phyloP scores from a whole-genome alignment of 805 yeast species.

The Barnettozyma pratensis region DNA sequence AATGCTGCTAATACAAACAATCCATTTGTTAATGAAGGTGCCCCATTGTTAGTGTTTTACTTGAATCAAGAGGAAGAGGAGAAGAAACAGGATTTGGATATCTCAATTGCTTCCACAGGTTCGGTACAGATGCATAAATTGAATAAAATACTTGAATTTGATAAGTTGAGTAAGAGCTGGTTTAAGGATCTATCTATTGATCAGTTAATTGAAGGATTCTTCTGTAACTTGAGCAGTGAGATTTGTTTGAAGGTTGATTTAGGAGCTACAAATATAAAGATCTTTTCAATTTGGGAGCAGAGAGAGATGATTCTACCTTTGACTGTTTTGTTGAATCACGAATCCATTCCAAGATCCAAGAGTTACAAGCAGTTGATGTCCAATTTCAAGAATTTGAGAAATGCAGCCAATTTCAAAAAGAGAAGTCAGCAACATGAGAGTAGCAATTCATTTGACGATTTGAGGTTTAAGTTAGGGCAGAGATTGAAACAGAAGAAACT shows the following conservation, averaged over 20 bases:
- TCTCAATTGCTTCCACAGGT: slow-evolving; percentile 5
- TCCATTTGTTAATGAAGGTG: slow-evolving; percentile 6
- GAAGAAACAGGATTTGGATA: slow-evolving; percentile 10
- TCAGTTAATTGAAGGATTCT: slow-evolving; percentile 35
- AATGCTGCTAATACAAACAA: neutral
- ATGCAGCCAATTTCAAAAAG: neutral
- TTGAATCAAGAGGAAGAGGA: slow-evolving; percentile 25
- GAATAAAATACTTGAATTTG: slow-evolving; percentile 25
- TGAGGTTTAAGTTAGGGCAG: slow-evolving; percentile 13
- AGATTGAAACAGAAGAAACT: slow-evolving; percentile 16
- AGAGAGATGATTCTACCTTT: slow-evolving; percentile 9
- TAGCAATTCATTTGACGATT: slow-evolving; percentile 8
- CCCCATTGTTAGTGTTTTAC: slow-evolving; percentile 36
- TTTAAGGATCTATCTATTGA: slow-evolving; percentile 27
- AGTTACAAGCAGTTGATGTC: slow-evolving; percentile 12
- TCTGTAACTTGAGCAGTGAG: slow-evolving; percentile 33
- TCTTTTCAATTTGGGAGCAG: slow-evolving; percentile 25
- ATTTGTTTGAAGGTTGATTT: slow-evolving; percentile 36
- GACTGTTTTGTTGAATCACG: slow-evolving; percentile 6
- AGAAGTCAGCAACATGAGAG: neutral
- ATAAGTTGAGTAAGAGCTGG: slow-evolving; percentile 39
- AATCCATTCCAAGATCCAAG: slow-evolving; percentile 12
- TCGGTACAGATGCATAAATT: slow-evolving; percentile 5
- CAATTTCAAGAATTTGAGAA: neutral
- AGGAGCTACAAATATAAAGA: slow-evolving; percentile 25